Conservation (phyloP, 441 rosid species). For the Sinapis alba region DNA sequence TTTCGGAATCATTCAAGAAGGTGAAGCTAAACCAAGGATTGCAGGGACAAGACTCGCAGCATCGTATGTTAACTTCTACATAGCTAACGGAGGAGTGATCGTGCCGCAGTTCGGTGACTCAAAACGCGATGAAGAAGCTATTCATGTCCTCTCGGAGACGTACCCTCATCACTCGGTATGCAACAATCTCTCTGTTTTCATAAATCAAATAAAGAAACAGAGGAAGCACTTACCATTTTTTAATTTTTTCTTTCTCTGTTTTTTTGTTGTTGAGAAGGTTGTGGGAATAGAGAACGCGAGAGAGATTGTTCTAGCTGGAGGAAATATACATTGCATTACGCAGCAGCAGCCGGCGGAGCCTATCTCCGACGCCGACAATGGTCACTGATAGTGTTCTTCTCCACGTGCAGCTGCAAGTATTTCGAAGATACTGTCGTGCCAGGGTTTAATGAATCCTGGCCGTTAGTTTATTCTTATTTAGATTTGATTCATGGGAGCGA, state of each 20-base stretch:
- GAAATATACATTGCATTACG: conserved; percentile 94
- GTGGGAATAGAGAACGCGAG: conserved; percentile 77
- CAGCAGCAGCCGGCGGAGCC: conserved; percentile 76
- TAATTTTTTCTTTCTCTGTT: too few species aligned
- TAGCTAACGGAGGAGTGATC: conserved; percentile 80
- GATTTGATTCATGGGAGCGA: not conserved
- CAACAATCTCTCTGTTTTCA: not conserved
- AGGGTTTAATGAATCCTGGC: not conserved
- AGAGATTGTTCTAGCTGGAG: conserved; percentile 90
- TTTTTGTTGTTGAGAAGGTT: conserved; percentile 44
- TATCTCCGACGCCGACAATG: not conserved
- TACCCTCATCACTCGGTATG: conserved; percentile 71
- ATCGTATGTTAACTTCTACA: conserved; percentile 86
- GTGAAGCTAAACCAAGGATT: conserved; percentile 68
- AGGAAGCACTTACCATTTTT: not conserved
- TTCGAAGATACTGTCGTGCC: not conserved
- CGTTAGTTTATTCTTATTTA: conserved; percentile 4
- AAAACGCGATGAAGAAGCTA: conserved; percentile 80
- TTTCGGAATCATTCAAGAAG: conserved; percentile 66
- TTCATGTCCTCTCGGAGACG: conserved; percentile 62
- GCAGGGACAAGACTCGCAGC: conserved; percentile 89
- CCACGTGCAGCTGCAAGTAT: not conserved
- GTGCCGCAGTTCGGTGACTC: conserved; percentile 83
- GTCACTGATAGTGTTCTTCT: not conserved
- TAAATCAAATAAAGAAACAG: not conserved